These are phyloP conservation scores for Fusarium virguliforme DNA, from an alignment of 2,329 filamentous ascomycete species.

Conservation along the genomic window DNA sequence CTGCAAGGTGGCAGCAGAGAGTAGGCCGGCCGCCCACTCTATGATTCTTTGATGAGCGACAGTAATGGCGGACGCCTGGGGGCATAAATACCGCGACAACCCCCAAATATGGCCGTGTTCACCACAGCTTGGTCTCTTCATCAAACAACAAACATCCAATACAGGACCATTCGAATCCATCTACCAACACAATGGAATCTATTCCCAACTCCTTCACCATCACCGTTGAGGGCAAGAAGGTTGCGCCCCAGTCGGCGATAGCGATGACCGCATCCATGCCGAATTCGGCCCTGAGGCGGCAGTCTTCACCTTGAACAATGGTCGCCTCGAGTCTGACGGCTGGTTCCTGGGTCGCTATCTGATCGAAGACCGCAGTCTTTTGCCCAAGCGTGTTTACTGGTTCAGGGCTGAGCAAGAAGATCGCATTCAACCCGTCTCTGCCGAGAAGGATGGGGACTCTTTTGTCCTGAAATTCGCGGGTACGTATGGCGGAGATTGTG, in stretches of 20 bases:
- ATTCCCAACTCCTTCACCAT: constrained; percentile 21
- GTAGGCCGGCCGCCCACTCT: background rate
- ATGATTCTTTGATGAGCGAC: background rate
- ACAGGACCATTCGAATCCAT: background rate
- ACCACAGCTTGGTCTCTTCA: background rate
- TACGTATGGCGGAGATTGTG: background rate
- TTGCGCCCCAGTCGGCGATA: constrained; percentile 6
- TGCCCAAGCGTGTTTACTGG: constrained; percentile 30
- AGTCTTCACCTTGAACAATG: constrained; percentile 19
- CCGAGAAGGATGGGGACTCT: background rate
- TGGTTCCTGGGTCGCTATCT: constrained; percentile 23
- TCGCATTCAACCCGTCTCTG: background rate
- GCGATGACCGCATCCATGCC: constrained; percentile 19
- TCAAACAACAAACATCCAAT: background rate
- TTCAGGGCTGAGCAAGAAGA: accelerated
- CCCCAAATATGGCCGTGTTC: background rate
- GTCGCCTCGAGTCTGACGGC: constrained; percentile 4
- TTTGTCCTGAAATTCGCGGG: constrained; percentile 20
- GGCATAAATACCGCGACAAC: background rate
- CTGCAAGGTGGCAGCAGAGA: background rate
- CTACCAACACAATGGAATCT: constrained; percentile 12
- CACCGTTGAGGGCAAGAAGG: constrained; percentile 23
- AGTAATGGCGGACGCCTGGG: background rate
- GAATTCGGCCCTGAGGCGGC: constrained; percentile 9
- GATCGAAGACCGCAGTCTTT: constrained; percentile 16